A percentile compares a stretch with the other conserved stretches of the same genome.
phyloP scores from a whole-genome alignment of 2,329 filamentous ascomycete species.

The Albophoma yamanashiensis region DNA sequence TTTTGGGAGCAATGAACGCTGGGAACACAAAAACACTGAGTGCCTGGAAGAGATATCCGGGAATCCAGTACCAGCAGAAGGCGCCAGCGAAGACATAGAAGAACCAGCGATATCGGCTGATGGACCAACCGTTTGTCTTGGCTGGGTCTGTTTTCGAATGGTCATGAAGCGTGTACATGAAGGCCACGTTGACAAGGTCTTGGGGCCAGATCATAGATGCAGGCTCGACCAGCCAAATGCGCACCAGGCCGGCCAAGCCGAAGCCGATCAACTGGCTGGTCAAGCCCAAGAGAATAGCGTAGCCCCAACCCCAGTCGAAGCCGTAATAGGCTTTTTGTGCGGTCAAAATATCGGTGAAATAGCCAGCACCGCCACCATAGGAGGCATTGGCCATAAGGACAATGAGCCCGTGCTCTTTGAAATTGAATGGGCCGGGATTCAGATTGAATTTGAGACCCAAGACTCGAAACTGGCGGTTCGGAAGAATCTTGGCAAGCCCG shows the following conservation, averaged over 20 bases:
- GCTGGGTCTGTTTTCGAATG: constrained; percentile 26
- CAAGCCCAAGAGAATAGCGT: constrained; percentile 45
- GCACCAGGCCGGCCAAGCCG: constrained; percentile 44
- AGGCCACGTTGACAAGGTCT: constrained; percentile 33
- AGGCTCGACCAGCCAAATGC: constrained; percentile 46
- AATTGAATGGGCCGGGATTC: constrained; percentile 38
- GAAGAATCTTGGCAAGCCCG: constrained; percentile 30
- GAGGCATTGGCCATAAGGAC: constrained; percentile 45
- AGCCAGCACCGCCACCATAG: constrained; percentile 26
- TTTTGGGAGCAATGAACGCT: constrained; percentile 44
- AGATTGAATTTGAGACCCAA: constrained; percentile 32
- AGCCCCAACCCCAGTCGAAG: constrained; percentile 40
- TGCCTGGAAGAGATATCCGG: constrained; percentile 36
- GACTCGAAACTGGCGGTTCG: constrained; percentile 26
- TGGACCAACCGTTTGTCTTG: constrained; percentile 31
- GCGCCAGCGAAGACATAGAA: constrained; percentile 27
- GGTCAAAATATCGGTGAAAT: constrained; percentile 30
- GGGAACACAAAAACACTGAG: constrained; percentile 44
- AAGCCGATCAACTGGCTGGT: constrained; percentile 51
- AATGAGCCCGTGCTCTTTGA: constrained; percentile 43
- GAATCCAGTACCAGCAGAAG: constrained; percentile 44
- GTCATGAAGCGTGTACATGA: constrained; percentile 34
- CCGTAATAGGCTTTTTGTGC: constrained; percentile 32
- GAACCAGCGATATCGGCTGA: constrained; percentile 35
- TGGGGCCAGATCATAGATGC: constrained; percentile 53